These are phyloP conservation scores for Candida albicans DNA, from an alignment of 1,139 yeast genomes.

Conservation along the genomic window DNA sequence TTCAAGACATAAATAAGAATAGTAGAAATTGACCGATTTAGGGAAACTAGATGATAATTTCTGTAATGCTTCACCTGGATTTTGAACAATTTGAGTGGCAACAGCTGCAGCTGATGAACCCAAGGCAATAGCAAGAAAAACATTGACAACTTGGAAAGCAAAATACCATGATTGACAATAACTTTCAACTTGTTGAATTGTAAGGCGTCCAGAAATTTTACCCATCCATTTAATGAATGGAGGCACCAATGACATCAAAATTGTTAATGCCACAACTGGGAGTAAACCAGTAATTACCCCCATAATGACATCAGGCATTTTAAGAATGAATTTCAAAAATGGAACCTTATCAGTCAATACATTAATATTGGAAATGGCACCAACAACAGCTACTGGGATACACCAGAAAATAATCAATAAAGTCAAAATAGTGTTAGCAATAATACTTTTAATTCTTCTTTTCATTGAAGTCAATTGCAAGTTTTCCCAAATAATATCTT, in stretches of 20 bases:
- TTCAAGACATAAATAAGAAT: constrained; percentile 49
- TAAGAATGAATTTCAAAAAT: constrained; percentile 68
- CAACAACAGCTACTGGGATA: constrained; percentile 93
- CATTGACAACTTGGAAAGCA: constrained; percentile 88
- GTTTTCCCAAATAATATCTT: constrained; percentile 84
- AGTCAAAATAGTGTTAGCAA: constrained; percentile 47
- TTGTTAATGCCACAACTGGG: constrained; percentile 79
- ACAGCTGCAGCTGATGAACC: constrained; percentile 79
- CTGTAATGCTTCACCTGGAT: constrained; percentile 57
- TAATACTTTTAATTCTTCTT: constrained; percentile 40
- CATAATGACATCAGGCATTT: constrained; percentile 62
- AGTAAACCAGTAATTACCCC: constrained; percentile 86
- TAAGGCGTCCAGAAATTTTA: constrained; percentile 65
- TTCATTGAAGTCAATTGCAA: constrained; percentile 43
- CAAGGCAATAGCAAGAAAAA: constrained; percentile 75
- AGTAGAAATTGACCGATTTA: constrained; percentile 69
- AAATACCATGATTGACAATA: constrained; percentile 85
- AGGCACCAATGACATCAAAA: constrained; percentile 81
- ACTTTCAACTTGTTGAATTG: constrained; percentile 69
- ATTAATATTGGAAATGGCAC: constrained; percentile 84
- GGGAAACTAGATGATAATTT: constrained; percentile 63
- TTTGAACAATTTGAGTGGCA: constrained; percentile 54
- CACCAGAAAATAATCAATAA: constrained; percentile 82
- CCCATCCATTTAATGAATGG: constrained; percentile 68
- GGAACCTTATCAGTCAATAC: constrained; percentile 65